phyloP scores from a whole-genome alignment of 2,329 filamentous ascomycete species.

The Aspergillus luchuensis region DNA sequence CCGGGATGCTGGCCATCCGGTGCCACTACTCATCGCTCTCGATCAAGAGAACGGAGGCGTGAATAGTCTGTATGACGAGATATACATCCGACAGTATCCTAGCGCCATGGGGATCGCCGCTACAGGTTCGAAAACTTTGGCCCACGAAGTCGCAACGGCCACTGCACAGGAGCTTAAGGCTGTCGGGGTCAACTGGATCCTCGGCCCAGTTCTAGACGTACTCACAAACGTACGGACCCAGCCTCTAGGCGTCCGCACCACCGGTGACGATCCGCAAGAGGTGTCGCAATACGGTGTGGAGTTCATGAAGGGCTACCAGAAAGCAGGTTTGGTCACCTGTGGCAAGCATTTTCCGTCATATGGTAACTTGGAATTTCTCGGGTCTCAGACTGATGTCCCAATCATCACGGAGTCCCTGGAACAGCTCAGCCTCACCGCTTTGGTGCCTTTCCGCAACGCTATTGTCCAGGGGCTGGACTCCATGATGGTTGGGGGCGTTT shows the following conservation, averaged over 20 bases:
- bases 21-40: slow-evolving; percentile 84
- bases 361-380: slow-evolving; percentile 89
- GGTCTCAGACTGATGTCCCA: slow-evolving; percentile 86
- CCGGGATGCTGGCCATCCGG: slow-evolving; percentile 82
- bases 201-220: slow-evolving; percentile 91
- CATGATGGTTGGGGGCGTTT: slow-evolving; percentile 94
- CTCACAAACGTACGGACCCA: slow-evolving; percentile 91
- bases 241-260: slow-evolving; percentile 83
- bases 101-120: slow-evolving; percentile 97
- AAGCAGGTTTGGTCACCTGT: slow-evolving; percentile 83
- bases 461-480: slow-evolving; percentile 84
- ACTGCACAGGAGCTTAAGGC: slow-evolving; percentile 90
- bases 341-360: slow-evolving; percentile 98
- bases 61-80: slow-evolving; percentile 93
- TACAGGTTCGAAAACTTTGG: slow-evolving; percentile 78
- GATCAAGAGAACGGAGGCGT: slow-evolving; percentile 98
- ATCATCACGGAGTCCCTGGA: slow-evolving; percentile 95
- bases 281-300: slow-evolving; percentile 90
- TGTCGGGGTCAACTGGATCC: slow-evolving; percentile 92
- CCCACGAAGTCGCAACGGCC: slow-evolving; percentile 87
- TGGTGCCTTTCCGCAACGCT: slow-evolving; percentile 89
- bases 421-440: slow-evolving; percentile 84
- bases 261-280: slow-evolving; percentile 91
- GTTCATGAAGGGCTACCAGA: slow-evolving; percentile 88
- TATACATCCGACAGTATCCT: slow-evolving; percentile 93